Base-by-base conservation (phyloP, 345 rosid genomes). In the Aquilaria sinensis region DNA sequence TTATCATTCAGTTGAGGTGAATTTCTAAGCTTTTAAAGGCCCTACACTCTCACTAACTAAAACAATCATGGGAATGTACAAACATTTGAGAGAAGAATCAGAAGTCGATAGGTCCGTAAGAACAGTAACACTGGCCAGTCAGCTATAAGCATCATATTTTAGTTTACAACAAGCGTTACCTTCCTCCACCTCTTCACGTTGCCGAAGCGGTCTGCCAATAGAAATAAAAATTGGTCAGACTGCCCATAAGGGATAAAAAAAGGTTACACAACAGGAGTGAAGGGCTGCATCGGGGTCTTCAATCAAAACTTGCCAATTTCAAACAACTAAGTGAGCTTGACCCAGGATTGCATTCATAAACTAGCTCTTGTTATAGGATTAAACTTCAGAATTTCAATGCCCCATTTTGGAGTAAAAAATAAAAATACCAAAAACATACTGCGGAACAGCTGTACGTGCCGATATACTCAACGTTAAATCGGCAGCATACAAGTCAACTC, bases 121-220 rank as follows among this genome's bases (percentile, higher is more conserved):
- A 72, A 15, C 54, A 50, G 8, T 37, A 37, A 37, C 43, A 37
- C 7, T 3, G 8, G 43, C 43, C 43, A 37, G 5, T 8, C 43
- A 37, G 43, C 4, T 37, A 37, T 8, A 37, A 52, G 13, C 33
- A 29, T 7, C 33, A 29, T 7, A 13, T 29, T 31, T 16, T 13
- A 30, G 46, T 31, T 32, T 11, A 7, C 30, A 11, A 62, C 30
- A 11, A 62, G 31, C 12, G 60, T 57, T 23, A 46, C 71, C 65
- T 33, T 45, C 50, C 65, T 54, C 65, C 60, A 53, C 15, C 69
- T 71, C 70, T 71, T 70, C 56, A 46, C 48, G 47, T 70, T 53
- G 47, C 51, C 15, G 68, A 52, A 65, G 61, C 58, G 66, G 7
- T 70, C 79, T 77, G 74, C 63, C 65, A 60, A 12, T 31, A 53